A percentile compares a stretch with the other conserved stretches of the same genome.
These are phyloP conservation scores for Cornus controversa DNA, from an alignment of 148 eudicot species.

Conservation along the genomic window DNA sequence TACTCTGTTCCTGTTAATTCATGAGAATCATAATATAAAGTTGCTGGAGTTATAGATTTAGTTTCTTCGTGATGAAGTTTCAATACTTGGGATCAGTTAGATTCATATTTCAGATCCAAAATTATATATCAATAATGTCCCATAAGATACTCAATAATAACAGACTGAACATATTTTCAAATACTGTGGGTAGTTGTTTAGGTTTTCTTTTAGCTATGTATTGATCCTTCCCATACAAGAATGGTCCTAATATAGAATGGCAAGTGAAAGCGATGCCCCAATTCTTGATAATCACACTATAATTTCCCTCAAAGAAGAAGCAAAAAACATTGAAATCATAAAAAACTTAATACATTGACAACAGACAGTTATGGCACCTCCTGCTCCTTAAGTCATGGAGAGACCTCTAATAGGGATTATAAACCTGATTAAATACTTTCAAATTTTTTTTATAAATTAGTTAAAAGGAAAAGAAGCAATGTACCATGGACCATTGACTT, in stretches of 20 bases:
- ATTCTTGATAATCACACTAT: neutral
- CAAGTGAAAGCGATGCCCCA: neutral
- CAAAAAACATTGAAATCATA: neutral
- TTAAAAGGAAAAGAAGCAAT: neutral
- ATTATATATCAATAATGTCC: neutral
- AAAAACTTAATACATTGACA: neutral
- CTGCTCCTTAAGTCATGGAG: neutral
- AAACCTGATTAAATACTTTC: neutral
- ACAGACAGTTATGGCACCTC: neutral
- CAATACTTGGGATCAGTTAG: neutral
- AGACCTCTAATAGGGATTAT: neutral
- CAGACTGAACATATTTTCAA: no score
- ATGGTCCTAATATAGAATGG: neutral
- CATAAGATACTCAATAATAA: neutral
- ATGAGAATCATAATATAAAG: neutral
- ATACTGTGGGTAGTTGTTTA: neutral
- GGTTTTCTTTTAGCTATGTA: neutral
- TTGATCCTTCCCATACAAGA: neutral
- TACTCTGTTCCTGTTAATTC: neutral
- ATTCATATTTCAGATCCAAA: neutral
- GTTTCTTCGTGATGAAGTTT: neutral
- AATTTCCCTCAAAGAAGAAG: neutral
- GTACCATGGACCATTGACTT: slow-evolving; percentile 65
- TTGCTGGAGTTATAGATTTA: neutral
- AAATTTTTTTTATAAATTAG: neutral